A percentile compares a stretch with the other conserved stretches of the same genome.
phyloP scores from a whole-genome alignment of 2,329 filamentous ascomycete genomes.

The Chalaropsis thielavioides region DNA sequence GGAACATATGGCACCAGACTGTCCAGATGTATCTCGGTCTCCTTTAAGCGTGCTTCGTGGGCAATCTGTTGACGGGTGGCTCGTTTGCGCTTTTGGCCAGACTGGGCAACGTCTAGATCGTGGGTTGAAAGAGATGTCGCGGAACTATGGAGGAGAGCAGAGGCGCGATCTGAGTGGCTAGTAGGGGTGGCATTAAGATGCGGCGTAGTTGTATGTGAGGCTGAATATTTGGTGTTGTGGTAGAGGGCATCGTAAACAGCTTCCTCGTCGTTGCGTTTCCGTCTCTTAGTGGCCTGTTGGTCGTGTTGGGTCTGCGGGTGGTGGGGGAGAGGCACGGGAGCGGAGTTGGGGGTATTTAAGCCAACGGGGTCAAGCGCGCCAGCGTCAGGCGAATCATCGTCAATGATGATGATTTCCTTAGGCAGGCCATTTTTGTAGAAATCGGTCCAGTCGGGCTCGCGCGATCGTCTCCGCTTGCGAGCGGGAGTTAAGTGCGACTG shows the following conservation, averaged over 20 bases:
- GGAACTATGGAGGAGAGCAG: conserved; percentile 69
- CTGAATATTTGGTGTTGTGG: conserved; percentile 54
- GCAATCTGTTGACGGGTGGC: conserved; percentile 60
- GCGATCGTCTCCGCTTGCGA: conserved; percentile 42
- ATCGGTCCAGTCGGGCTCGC: conserved; percentile 59
- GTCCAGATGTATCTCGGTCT: conserved; percentile 55
- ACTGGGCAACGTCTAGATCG: conserved; percentile 44
- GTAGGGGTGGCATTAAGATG: conserved; percentile 51
- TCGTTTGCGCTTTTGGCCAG: conserved; percentile 84
- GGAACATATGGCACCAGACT: conserved; percentile 69
- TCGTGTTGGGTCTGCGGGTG: conserved; percentile 17
- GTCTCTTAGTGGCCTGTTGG: conserved; percentile 54
- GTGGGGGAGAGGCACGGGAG: conserved; percentile 20
- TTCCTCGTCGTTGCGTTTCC: conserved; percentile 48
- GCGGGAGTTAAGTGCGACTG: background rate
- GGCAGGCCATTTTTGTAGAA: conserved; percentile 76
- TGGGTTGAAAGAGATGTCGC: conserved; percentile 65
- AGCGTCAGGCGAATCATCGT: conserved; percentile 54
- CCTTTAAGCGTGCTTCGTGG: conserved; percentile 66
- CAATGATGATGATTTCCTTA: conserved; percentile 69
- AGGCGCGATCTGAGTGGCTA: conserved; percentile 66
- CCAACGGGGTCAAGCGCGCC: conserved; percentile 24
- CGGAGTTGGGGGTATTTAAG: conserved; percentile 20
- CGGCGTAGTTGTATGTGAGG: conserved; percentile 57
- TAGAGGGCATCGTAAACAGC: conserved; percentile 48